Evolutionary conservation across 805 yeast genomes (phyloP), one percentile per base, ranked within the genome.

Genomic region (Kodamaea fukazawae): DNA sequence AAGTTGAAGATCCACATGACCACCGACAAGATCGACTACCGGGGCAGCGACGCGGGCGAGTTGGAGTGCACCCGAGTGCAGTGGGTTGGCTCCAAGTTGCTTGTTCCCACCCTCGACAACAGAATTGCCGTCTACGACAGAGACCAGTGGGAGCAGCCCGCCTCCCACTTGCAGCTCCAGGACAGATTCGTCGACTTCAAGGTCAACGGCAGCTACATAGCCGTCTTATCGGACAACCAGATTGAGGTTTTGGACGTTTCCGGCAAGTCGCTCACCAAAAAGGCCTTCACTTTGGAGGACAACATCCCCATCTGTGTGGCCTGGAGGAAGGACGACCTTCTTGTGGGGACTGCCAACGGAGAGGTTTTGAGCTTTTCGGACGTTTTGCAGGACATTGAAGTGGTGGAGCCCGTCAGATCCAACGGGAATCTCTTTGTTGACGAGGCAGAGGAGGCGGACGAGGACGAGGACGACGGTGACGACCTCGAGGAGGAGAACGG

Each of bases 51-150:
- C 34, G 56, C 60, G 3, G 73, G 67, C 3, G 73, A 65, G 51
- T 60, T 75, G 31, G 55, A 75, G 1, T 62, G 81, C 17, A 71
- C 86, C 0, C 73, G 73, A 30, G 71, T 79, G 2, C 76, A 74
- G 27, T 88, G 96, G 96, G 76, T 79, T 41, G 95, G 95, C 12
- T 76, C 76, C 38, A 58, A 67, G n/a, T 66, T 88, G 34, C 87
- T 89, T 2, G 53, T 86, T 13, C 89, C 95, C 2, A 65, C 83
- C 5, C 63, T 67, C 27, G 63, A 70, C 14, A 63, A 68, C 33
- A 61, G 70, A 2, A 68, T 83, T 34, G 70, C 69, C 37, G 66
- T 77, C 0, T 78, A 63, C 39, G 58, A 63, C 40, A 58, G 77
- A 39, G 50, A 58, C 15, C 56, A 69, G 41, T 72, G 70, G 70